Evolutionary conservation across 116 monocot species (phyloP), one percentile per base, ranked within the genome.

Genomic region (Cymodocea nodosa): DNA sequence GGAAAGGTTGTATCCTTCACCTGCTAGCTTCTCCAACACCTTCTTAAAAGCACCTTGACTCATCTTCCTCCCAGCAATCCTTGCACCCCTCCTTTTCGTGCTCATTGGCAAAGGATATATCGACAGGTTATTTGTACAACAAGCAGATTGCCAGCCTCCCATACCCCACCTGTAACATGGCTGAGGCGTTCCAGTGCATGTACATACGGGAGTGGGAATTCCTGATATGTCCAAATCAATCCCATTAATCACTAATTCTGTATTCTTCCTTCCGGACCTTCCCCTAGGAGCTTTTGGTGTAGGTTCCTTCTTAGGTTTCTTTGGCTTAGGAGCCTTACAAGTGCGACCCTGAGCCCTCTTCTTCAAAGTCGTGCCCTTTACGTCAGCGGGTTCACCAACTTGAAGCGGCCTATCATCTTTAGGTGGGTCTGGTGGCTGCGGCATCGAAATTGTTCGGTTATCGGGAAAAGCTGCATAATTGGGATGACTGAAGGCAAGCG

Each of bases 61-160:
- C 71, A 71, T 71, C 63, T 71, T 71, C 35, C 71, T 50, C 52
- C 71, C 71, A 1, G 62, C 62, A 0, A 71, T 54, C 11, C 71
- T 17, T 13, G 71, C 62, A 52, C 62, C 62, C 19, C 62, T 17
- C 18, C 51, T 51, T 35, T 71, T 71, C 0, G 36, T 35, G 15
- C 51, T 63, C 71, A 71, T 54, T 2, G 71, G 71, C 7, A 71
- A 35, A 51, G 71, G 71, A 52, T 71, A 52, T 0, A 35, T 51
- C 1, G 71, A 71, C 16, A 71, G 15, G 22, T 18, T 63, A 50
- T 23, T 71, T 2, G 71, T 71, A 49, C 71, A 71, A 62, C 71
- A 71, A 19, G 71, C 71, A 15, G 71, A 71, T 24, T 71, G 71
- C 71, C 71, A 71, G 4, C 71, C 71, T 36, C 71, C 71, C n/a